Conservation (phyloP, 2,329 filamentous ascomycete species). For the Coniochaeta prunicola region DNA sequence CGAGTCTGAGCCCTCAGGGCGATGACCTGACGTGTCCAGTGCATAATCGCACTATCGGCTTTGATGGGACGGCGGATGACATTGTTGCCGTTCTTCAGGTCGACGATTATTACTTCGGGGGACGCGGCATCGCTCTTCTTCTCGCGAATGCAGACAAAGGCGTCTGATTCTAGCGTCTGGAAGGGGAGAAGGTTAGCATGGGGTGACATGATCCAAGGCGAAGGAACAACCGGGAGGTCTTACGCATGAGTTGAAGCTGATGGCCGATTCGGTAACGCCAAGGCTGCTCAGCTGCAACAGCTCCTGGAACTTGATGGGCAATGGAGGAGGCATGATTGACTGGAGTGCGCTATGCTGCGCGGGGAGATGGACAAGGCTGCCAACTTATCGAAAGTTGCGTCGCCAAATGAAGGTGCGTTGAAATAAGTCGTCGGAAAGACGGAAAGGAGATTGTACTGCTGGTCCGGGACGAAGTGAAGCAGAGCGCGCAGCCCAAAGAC, state of each 20-base stretch:
- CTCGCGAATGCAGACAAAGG: conserved; percentile 93
- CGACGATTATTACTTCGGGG: conserved; percentile 93
- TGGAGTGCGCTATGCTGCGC: conserved; percentile 22
- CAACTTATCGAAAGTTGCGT: conserved; percentile 19
- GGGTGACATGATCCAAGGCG: conserved; percentile 6
- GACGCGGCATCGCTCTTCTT: conserved; percentile 78
- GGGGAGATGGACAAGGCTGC: conserved; percentile 13
- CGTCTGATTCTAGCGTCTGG: conserved; percentile 97
- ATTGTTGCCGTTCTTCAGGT: conserved; percentile 96
- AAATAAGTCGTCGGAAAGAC: not conserved
- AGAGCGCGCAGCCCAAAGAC: not conserved
- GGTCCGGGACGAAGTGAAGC: not conserved
- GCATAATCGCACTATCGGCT: conserved; percentile 99
- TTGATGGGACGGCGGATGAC: conserved; percentile 93
- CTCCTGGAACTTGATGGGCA: conserved; percentile 34
- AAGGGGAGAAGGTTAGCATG: conserved; percentile 12
- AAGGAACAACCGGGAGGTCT: conserved; percentile 27
- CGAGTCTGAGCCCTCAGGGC: conserved; percentile 90
- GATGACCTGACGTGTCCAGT: conserved; percentile 94
- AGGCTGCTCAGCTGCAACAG: conserved; percentile 30
- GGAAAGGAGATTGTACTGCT: conserved; percentile 3
- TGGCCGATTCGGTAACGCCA: conserved; percentile 34
- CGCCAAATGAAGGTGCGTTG: not conserved
- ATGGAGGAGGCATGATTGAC: conserved; percentile 23
- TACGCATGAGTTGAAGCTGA: conserved; percentile 85